These are phyloP conservation scores for Brasilioporus rufonigricans DNA, from an alignment of 768 basidiomycete species.

Conservation along the genomic window DNA sequence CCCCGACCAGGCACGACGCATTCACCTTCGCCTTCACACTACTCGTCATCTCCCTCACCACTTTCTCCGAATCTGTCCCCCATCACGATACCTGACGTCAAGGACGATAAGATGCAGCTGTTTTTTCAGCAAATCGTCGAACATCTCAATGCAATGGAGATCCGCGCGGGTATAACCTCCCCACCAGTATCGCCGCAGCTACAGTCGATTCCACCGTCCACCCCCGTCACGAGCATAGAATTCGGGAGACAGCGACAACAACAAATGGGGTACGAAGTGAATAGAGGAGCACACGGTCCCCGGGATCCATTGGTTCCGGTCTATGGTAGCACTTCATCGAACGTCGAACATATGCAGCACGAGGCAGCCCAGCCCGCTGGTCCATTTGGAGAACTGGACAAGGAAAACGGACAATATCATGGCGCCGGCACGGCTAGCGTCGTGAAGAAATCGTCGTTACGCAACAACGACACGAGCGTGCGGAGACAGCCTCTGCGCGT, in stretches of 20 bases:
- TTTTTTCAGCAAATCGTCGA: constrained; percentile 87
- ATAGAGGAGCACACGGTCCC: constrained; percentile 10
- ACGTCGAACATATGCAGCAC: constrained; percentile 1
- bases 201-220: constrained; percentile 5
- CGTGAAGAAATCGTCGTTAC: constrained; percentile 45
- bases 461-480: constrained; percentile 25
- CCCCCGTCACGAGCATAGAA: constrained; percentile 15
- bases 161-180: constrained; percentile 37
- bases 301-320: constrained; percentile 38
- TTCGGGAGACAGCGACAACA: constrained; percentile 18
- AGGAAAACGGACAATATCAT: constrained; percentile 49
- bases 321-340: constrained; percentile 10
- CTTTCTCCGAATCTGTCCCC: constrained; percentile 41
- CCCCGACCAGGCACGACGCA: constrained; percentile 17
- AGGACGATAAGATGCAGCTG: constrained; percentile 73
- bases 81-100: constrained; percentile 63
- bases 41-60: constrained; percentile 28
- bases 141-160: constrained; percentile 73
- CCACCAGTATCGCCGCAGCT: constrained; percentile 17
- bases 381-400: constrained; percentile 39
- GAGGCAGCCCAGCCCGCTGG: background rate
- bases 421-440: constrained; percentile 15
- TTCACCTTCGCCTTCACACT: constrained; percentile 26
- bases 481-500: constrained; percentile 35
- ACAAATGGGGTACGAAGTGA: constrained; percentile 5